phyloP scores from a whole-genome alignment of 371 early-diverging fungal species.

The Mortierella sp. region DNA sequence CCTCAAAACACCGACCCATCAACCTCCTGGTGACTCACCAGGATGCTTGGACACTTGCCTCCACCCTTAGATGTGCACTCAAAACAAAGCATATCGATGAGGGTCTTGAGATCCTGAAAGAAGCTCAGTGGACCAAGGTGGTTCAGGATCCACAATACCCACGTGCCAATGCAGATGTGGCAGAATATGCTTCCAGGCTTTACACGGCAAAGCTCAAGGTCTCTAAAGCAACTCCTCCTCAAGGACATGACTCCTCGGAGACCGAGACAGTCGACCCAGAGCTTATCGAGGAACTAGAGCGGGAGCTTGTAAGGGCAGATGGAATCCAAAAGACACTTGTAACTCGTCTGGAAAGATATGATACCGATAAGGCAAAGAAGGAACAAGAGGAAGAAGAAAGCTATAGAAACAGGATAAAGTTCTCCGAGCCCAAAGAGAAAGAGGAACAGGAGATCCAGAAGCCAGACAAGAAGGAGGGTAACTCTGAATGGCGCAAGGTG shows the following conservation, averaged over 20 bases:
- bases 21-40: conserved; percentile 20
- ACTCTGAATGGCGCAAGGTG: conserved; percentile 5
- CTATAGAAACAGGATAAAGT: no score
- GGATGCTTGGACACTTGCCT: conserved; percentile 40
- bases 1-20: conserved; percentile 1
- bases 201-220: conserved; percentile 2
- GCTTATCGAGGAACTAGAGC: neutral
- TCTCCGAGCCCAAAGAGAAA: neutral
- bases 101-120: conserved; percentile 25
- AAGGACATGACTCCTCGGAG: neutral
- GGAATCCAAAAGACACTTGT: neutral
- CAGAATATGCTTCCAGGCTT: conserved; percentile 24
- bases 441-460: neutral
- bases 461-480: neutral
- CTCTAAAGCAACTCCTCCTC: neutral
- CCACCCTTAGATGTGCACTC: conserved; percentile 32
- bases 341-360: neutral
- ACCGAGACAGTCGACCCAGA: no score
- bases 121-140: conserved; percentile 23
- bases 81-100: conserved; percentile 37
- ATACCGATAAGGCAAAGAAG: neutral
- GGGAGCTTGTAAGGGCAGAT: neutral
- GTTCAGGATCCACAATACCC: conserved; percentile 26
- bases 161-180: conserved; percentile 34
- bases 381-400: neutral